Base-by-base conservation (phyloP, 1,284 basidiomycete species). In the Lentinula novae-zelandiae region DNA sequence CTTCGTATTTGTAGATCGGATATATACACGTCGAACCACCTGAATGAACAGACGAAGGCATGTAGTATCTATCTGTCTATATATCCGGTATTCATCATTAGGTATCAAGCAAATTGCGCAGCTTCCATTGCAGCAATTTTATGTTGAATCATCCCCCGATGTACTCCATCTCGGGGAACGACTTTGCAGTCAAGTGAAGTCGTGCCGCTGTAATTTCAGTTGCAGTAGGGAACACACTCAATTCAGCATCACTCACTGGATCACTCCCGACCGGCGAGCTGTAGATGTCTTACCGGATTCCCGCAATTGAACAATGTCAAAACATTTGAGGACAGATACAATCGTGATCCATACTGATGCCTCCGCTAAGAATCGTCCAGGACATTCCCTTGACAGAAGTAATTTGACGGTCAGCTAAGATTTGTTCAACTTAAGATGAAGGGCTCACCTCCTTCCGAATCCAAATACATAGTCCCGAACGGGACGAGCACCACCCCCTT, bases 301-400 rank as follows among this genome's bases (percentile, higher is more conserved):
- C 33, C 33, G 27, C 27, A 50, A 8, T 15, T 31, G 27, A 33
- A 33, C 13, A 5, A 50, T 50, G 15, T 50, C 15, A 27, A 50
- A 50, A 13, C 49, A 50, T 33, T 50, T 50, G 54, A 56, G 54
- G 33, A 56, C 42, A n/a, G 54, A 44, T 42, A 17, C 40, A 40
- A 56, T 56, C 15, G 54, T 44, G 22, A 56, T 56, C 54, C 54
- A 56, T 13, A 56, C 27, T 27, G 39, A 33, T n/a, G 27, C 42
- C 39, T 56, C 54, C 10, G 54, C 54, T 10, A 56, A 40, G 17
- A 44, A 56, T 56, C 54, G 39, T 15, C 54, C 54, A 13, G 54
- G 54, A 44, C 54, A 56, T 31, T 33, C 42, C 36, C 54, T 44
- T 56, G 44, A 22, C 40, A 13, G 5, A 48, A 22, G 20, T 0